A percentile compares a stretch with the other conserved stretches of the same genome.
Conservation (phyloP, 78 protist genomes). For the Dictyostelium brefeldianum region DNA sequence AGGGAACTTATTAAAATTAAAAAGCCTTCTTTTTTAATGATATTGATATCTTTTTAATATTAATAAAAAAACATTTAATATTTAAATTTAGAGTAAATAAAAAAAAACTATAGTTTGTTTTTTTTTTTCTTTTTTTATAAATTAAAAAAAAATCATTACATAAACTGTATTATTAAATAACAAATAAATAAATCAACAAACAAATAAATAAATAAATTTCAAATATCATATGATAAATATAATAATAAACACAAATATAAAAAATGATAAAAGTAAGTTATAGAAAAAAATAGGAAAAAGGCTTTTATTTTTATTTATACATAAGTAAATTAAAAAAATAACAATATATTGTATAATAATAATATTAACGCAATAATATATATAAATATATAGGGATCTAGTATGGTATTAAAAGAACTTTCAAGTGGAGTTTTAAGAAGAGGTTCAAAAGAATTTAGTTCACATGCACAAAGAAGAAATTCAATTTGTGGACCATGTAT, state of each 20-base stretch:
- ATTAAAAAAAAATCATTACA: slow-evolving; percentile 6
- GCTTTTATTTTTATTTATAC: too few species aligned
- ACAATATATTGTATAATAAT: too few species aligned
- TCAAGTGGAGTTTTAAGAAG: slow-evolving; percentile 33
- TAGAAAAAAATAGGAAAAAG: too few species aligned
- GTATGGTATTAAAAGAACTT: slow-evolving; percentile 22
- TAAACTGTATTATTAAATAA: slow-evolving; percentile 5
- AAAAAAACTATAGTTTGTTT: too few species aligned
- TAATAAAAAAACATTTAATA: too few species aligned
- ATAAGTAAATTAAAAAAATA: too few species aligned
- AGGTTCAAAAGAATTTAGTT: slow-evolving; percentile 35
- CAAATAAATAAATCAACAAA: background rate
- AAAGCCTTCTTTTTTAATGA: too few species aligned
- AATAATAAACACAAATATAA: background rate
- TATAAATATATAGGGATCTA: slow-evolving; percentile 33
- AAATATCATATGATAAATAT: background rate
- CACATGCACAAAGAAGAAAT: slow-evolving; percentile 32
- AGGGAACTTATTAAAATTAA: too few species aligned
- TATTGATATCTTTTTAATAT: too few species aligned
- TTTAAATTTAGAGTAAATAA: too few species aligned
- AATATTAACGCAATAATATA: too few species aligned
- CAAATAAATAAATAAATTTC: slow-evolving; percentile 1
- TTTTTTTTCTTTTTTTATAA: too few species aligned
- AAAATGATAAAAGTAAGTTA: slow-evolving; percentile 12
- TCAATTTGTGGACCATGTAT: slow-evolving; percentile 78